A percentile compares a stretch with the other conserved stretches of the same genome.
Evolutionary conservation across 192 early-diverging fungal genomes (phyloP).

Genomic region (Allomyces macrogynus): DNA sequence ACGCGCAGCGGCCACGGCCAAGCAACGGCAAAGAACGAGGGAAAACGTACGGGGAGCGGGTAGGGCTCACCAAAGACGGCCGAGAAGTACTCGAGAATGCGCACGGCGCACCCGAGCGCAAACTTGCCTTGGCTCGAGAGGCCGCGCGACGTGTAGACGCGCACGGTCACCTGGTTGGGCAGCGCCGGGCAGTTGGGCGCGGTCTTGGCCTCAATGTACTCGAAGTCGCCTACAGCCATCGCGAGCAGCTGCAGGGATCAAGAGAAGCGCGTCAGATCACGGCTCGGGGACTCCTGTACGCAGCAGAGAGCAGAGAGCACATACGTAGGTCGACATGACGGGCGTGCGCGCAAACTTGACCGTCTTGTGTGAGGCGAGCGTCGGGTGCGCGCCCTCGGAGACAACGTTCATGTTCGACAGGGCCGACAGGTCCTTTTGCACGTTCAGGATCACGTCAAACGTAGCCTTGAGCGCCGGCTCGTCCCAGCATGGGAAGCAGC

Average conservation of each 20-base stretch:
- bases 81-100: conserved; percentile 44
- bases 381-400: conserved; percentile 30
- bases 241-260: conserved; percentile 28
- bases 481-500: conserved; percentile 71
- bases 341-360: conserved; percentile 79
- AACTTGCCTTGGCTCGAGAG: conserved; percentile 42
- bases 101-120: conserved; percentile 42
- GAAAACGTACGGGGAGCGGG: conserved; percentile 35
- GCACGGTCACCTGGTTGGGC: conserved; percentile 24
- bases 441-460: conserved; percentile 72
- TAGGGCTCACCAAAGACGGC: conserved; percentile 52
- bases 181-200: conserved; percentile 15
- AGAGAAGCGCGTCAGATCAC: too few relatives aligned
- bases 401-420: conserved; percentile 83
- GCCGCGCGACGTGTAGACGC: conserved; percentile 48
- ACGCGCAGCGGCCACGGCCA: too few relatives aligned
- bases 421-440: conserved; percentile 51
- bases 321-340: conserved; percentile 78
- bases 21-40: conserved; percentile 1
- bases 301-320: conserved; percentile 24
- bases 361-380: conserved; percentile 36
- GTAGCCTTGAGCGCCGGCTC: conserved; percentile 61
- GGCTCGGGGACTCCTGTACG: too few relatives aligned
- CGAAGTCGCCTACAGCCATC: conserved; percentile 53
- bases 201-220: conserved; percentile 45